Conservation (phyloP, 495 filamentous ascomycete species). For the Lepidopterella palustris region DNA sequence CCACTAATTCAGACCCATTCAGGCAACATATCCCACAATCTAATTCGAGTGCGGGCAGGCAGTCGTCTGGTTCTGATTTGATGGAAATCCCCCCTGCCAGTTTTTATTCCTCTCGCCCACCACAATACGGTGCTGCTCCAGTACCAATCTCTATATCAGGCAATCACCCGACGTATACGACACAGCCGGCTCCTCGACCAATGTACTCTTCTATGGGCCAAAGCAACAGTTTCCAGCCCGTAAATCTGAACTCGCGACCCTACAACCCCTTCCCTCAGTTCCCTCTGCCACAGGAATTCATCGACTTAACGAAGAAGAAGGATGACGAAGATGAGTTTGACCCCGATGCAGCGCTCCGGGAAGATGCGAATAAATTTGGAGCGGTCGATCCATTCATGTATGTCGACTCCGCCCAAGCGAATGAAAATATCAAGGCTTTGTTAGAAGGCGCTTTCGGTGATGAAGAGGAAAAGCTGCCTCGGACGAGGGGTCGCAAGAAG, state of each 20-base stretch:
- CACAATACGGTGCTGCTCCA: slow-evolving; percentile 18
- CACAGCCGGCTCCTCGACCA: slow-evolving; percentile 25
- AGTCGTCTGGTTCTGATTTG: slow-evolving; percentile 17
- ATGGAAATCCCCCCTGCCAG: slow-evolving; percentile 24
- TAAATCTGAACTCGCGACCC: slow-evolving; percentile 17
- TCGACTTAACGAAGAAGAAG: slow-evolving; percentile 3
- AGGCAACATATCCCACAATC: not conserved
- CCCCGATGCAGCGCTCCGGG: slow-evolving; percentile 35
- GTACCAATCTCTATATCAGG: slow-evolving; percentile 25
- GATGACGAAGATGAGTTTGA: slow-evolving; percentile 36
- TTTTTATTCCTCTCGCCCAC: slow-evolving; percentile 32
- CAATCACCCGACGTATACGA: slow-evolving; percentile 18
- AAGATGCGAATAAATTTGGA: slow-evolving; percentile 33
- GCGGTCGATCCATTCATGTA: slow-evolving; percentile 56
- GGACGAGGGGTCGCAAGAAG: slow-evolving; percentile 49
- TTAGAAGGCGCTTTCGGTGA: slow-evolving; percentile 84
- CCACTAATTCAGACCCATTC: not conserved
- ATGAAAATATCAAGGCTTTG: slow-evolving; percentile 78
- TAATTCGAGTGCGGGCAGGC: not conserved
- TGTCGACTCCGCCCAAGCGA: slow-evolving; percentile 69
- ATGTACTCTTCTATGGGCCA: slow-evolving; percentile 31
- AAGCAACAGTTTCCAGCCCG: slow-evolving; percentile 28
- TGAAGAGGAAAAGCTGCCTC: slow-evolving; percentile 57
- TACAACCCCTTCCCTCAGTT: not conserved
- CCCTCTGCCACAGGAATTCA: not conserved